Evolutionary conservation across 441 rosid species (phyloP).

Genomic region (Gossypium gossypioides): DNA sequence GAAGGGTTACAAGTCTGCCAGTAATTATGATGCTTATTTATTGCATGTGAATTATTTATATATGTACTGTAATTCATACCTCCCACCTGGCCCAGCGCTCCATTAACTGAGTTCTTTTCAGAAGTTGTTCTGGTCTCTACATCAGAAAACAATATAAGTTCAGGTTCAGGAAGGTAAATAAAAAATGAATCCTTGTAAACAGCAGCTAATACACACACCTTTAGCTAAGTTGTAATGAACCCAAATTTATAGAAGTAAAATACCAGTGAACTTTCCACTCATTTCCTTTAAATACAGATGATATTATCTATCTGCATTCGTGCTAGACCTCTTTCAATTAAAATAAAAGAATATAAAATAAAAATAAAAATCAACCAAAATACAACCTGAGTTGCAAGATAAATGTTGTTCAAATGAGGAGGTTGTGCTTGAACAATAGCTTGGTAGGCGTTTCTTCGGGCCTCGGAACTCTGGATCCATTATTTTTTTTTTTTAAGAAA

Average conservation of each 20-base stretch:
- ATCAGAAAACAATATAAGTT: constrained; percentile 18
- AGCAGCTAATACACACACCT: neutral
- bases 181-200: constrained; percentile 2
- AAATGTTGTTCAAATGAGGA: constrained; percentile 81
- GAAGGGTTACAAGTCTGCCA: constrained; percentile 16
- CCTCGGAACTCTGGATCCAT: constrained; percentile 61
- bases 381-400: constrained; percentile 94
- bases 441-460: constrained; percentile 83
- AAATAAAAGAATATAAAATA: neutral
- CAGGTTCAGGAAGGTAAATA: neutral
- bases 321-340: neutral
- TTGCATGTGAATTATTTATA: neutral
- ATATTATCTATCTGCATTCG: neutral
- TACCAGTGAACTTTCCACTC: neutral
- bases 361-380: neutral
- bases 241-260: neutral
- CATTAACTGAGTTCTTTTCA: constrained; percentile 89
- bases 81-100: constrained; percentile 99
- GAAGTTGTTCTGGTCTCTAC: constrained; percentile 94
- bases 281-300: neutral
- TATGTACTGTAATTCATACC: constrained; percentile 37
- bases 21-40: constrained; percentile 4
- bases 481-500: neutral
- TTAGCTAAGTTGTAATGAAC: neutral
- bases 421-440: constrained; percentile 87